Evolutionary conservation across 2,329 filamentous ascomycete genomes (phyloP), one percentile per base, ranked within the genome.

Genomic region (Akanthomyces muscarius): DNA sequence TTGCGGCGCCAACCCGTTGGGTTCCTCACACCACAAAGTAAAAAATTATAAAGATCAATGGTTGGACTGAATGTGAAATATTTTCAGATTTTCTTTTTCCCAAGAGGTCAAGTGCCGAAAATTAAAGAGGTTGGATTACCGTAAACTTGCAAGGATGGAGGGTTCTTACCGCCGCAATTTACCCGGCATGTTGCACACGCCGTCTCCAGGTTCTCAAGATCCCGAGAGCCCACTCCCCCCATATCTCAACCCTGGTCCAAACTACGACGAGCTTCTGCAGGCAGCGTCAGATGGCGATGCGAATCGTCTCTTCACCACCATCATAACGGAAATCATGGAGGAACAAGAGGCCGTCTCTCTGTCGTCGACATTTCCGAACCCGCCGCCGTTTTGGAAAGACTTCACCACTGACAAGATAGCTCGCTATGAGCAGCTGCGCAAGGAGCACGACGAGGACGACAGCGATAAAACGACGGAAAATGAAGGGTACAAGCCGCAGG

Each of bases 381-480:
- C 95, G 30, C 95, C 95, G 30, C 88, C 89, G 0, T 96, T 97
- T 78, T 98, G 91, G 87, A 88, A 89, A 68, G 83, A 90, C 73
- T 98, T 98, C 76, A 97, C 91, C 0, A 75, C 86, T 3, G 86
- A 89, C 33, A 96, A 94, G 71, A 71, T 91, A 59, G 77, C 84
- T 16, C 86, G 85, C 4, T 76, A 83, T 61, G 74, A 78, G 6
- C 73, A 77, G 25, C 68, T 84, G 16, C 79, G 77, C 57, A 73
- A 74, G 52, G 69, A 76, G 1, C 73, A 78, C 63, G 72, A 76
- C 36, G 73, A 74, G 13, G 69, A 71, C 13, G 65, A 73, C 64
- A 70, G 68, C 25, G 48, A 45, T 16, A 51, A 57, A 48, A 30
- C 25, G 16, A 63, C 67, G 55, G 64, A 52, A 25, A 64, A 65